These are phyloP conservation scores for Kodamaea kaohsiungensis DNA, from an alignment of 805 yeast species.

Conservation along the genomic window DNA sequence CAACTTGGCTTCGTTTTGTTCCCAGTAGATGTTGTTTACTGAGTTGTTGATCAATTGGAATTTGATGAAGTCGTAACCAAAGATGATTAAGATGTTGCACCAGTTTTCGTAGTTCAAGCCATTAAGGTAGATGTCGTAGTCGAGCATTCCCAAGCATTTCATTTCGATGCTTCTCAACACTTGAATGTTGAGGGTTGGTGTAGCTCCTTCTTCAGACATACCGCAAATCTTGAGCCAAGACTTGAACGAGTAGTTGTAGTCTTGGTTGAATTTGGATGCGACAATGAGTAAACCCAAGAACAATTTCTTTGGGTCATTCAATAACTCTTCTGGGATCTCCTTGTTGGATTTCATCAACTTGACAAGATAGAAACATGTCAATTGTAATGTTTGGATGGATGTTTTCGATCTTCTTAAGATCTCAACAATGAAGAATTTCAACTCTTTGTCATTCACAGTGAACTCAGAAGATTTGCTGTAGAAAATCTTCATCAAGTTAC, in stretches of 20 bases:
- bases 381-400: conserved; percentile 61
- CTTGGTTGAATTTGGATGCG: conserved; percentile 73
- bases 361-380: conserved; percentile 65
- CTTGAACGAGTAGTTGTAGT: conserved; percentile 64
- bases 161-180: conserved; percentile 57
- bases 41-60: conserved; percentile 28
- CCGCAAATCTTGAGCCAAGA: conserved; percentile 81
- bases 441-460: conserved; percentile 15
- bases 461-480: conserved; percentile 16
- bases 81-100: conserved; percentile 44
- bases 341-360: conserved; percentile 35
- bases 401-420: conserved; percentile 55
- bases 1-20: conserved; percentile 19
- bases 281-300: conserved; percentile 69
- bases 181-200: conserved; percentile 36
- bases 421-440: conserved; percentile 38
- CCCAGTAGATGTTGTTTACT: conserved; percentile 27
- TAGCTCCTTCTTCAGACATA: conserved; percentile 20
- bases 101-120: conserved; percentile 47
- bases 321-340: conserved; percentile 10
- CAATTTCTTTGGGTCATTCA: conserved; percentile 60
- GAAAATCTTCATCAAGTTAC: conserved; percentile 37
- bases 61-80: conserved; percentile 45
- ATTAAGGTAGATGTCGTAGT: conserved; percentile 59
- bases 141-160: conserved; percentile 50